Base-by-base conservation (phyloP, 805 yeast species). In the Priceomyces castillae region DNA sequence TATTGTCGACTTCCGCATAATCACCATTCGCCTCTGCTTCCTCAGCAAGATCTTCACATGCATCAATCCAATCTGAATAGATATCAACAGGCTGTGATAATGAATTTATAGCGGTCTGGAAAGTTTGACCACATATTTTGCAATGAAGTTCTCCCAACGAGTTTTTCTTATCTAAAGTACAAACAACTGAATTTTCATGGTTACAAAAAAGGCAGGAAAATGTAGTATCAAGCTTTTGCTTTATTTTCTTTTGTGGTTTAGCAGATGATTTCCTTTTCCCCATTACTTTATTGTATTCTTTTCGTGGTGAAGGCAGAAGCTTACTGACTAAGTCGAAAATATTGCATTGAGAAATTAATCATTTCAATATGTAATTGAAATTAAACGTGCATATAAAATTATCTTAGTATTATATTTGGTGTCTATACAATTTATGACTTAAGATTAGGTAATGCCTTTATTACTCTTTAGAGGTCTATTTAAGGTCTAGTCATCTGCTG, bases 21-120 rank as follows among this genome's bases (percentile, higher is more conserved):
- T 35, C 59, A 7, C 56, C 61, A 11, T 46, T 51, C 14, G 51
- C 62, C 4, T 64, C 69, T 19, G 69, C 69, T 23, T 84, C 88
- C 51, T 85, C 87, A 0, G 92, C 94, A 41, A 86, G 84, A 26
- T 86, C 89, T 56, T 86, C 95, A 66, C 92, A 86, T 1, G 98
- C 98, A 71, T 92, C 99, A 41, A 89, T 89, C 99, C 99, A 92
- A 62, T 92, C 98, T 39, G 95, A 84, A 61, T 92, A 92, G 12
- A 92, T 86, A 66, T 92, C 99, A 34, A 92, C 90, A 0, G 99
- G 96, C 45, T 87, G 96, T 12, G 89, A 81, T 40, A 85, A 70
- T 3, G 88, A 79, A 62, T 88, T 88, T 53, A 90, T 88, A 37
- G 90, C 81, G 3, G 95, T 80, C 62, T 90, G 97, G 71, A 94